These are phyloP conservation scores for Petasospora fabianii DNA, from an alignment of 1,139 yeast species.

Conservation along the genomic window DNA sequence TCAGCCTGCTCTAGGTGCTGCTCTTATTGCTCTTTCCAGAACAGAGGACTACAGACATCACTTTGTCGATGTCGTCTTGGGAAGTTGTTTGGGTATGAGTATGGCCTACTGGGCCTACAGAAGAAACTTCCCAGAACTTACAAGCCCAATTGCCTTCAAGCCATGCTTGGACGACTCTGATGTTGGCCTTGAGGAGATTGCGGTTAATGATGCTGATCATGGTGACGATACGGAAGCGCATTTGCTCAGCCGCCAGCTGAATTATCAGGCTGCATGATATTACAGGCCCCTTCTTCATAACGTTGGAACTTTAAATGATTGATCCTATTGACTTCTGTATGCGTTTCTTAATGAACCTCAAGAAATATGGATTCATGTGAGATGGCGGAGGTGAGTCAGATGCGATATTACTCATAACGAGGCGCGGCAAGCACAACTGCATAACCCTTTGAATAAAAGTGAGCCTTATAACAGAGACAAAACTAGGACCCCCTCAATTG, in stretches of 20 bases:
- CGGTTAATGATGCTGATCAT: conserved; percentile 16
- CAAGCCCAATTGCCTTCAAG: conserved; percentile 32
- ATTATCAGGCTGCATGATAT: conserved; percentile 1
- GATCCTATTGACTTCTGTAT: no score
- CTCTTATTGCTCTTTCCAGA: conserved; percentile 63
- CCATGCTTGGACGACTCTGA: conserved; percentile 37
- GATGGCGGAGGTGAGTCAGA: no score
- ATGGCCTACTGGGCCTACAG: conserved; percentile 43
- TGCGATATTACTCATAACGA: no score
- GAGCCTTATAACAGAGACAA: no score
- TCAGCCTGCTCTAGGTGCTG: conserved; percentile 53
- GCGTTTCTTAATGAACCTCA: no score
- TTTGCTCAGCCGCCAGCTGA: conserved; percentile 12
- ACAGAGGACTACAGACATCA: conserved; percentile 81
- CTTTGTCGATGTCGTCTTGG: conserved; percentile 63
- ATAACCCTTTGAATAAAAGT: no score
- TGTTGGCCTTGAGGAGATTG: conserved; percentile 24
- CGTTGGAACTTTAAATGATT: no score
- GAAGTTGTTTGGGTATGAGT: conserved; percentile 50
- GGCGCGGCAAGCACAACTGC: no score
- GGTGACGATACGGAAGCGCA: conserved; percentile 17
- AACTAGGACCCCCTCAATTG: no score
- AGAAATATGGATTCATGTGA: no score
- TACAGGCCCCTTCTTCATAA: no score
- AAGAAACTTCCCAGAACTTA: conserved; percentile 42